Base-by-base conservation (phyloP, 2,329 filamentous ascomycete species). In the Xylaria sp. region DNA sequence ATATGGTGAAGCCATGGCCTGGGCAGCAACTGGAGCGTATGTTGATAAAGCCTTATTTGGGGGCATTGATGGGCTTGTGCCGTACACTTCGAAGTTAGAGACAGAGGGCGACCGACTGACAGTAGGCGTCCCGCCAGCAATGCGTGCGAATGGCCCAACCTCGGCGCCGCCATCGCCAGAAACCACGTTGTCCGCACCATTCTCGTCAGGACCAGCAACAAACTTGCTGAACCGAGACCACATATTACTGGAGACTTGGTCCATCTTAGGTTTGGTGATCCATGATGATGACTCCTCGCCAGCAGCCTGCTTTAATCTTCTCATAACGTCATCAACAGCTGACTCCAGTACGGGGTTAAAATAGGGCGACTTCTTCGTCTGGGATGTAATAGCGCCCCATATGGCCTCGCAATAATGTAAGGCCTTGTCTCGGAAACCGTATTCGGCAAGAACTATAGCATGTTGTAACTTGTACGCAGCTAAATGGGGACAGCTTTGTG, bases 151-250 rank as follows among this genome's bases (percentile, higher is more conserved):
- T 1, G 93, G 94, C 0, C 94, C 93, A 60, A 86, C 80, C 67
- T 93, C 91, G 23, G 78, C 81, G 58, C 87, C 86, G 39, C 79
- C 84, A 52, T 87, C 88, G 61, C 85, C 85, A 5, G 83, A 83
- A 13, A 87, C 83, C 9, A 84, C 87, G 62, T 85, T 85, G 0
- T 87, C 88, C 10, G 84, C 84, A 39, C 85, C 84, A 60, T 93
- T 91, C 60, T 88, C 88, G 63, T 98, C 95, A 67, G 97, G 95
- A 15, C 96, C 97, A 60, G 92, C 90, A 68, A 99, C 94, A 76
- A 99, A 99, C 76, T 94, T 97, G 81, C 94, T 98, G 81, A 99
- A 97, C 67, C 92, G 93, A 71, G 90, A 94, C 87, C 93, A 94
- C 77, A 98, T 89, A 39, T 92, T 93, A 69, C 92, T 94, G 2